Percentiles rank a stretch among this genome's conserved stretches.
These are phyloP conservation scores for Pseudoturritis turrita DNA, from an alignment of 345 rosid genomes.

Conservation along the genomic window DNA sequence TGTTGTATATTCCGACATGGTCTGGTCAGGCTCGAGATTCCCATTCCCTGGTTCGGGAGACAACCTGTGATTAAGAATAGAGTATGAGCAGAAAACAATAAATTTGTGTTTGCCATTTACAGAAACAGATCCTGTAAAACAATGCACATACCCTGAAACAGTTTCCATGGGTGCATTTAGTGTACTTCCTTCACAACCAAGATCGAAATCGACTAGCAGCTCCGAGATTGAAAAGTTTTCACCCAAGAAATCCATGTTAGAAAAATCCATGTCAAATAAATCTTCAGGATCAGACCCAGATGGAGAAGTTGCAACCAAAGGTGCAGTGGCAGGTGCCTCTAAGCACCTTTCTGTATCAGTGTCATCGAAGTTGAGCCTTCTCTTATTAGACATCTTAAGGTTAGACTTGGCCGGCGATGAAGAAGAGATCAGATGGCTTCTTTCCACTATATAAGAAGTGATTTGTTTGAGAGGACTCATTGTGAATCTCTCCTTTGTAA, in stretches of 20 bases:
- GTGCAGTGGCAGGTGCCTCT: slow-evolving; percentile 32
- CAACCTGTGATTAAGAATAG: slow-evolving; percentile 31
- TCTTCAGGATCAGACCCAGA: slow-evolving; percentile 64
- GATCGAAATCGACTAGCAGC: slow-evolving; percentile 63
- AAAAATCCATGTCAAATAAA: slow-evolving; percentile 58
- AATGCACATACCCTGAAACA: slow-evolving; percentile 38
- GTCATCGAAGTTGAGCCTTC: slow-evolving; percentile 76
- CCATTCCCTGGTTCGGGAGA: slow-evolving; percentile 45
- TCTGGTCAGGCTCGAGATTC: slow-evolving; percentile 33
- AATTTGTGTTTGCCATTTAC: background rate
- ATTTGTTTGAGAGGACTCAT: slow-evolving; percentile 70
- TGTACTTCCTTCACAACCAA: slow-evolving; percentile 41
- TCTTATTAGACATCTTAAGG: slow-evolving; percentile 31
- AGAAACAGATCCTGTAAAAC: background rate
- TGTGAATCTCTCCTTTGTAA: slow-evolving; percentile 57
- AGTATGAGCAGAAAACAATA: slow-evolving; percentile 8
- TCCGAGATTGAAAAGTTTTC: slow-evolving; percentile 61
- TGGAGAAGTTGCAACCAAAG: slow-evolving; percentile 30
- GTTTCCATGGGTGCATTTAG: slow-evolving; percentile 21
- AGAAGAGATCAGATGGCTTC: slow-evolving; percentile 60
- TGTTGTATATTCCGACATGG: slow-evolving; percentile 42
- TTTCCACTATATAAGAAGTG: slow-evolving; percentile 59
- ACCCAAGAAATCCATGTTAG: slow-evolving; percentile 56
- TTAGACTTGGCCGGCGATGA: slow-evolving; percentile 60
- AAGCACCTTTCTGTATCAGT: slow-evolving; percentile 37